Base-by-base conservation (phyloP, 139 green algal species). In the Trebouxia sp. region DNA sequence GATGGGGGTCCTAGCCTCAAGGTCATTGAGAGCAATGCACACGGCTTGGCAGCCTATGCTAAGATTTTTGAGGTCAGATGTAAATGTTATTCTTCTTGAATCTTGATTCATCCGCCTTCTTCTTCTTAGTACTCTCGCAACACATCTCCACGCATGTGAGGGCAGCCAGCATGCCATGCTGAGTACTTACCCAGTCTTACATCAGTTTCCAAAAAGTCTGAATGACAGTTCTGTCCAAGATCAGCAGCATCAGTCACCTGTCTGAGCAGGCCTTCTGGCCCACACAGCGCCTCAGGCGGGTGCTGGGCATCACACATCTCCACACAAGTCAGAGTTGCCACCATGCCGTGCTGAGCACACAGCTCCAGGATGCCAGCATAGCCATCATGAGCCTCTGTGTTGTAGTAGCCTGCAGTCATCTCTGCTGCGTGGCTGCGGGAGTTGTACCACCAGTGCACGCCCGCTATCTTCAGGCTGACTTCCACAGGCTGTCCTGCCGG, bases 251-350 rank as follows among this genome's bases (percentile, higher is more conserved):
- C 12, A 10, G 58, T 26, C 65, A 88, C 83, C 82, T 84, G 83
- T 14, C 89, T 84, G 24, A 97, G 84, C 70, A 99, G 87, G 20
- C 94, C 94, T 82, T 99, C 94, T 0, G 96, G 96, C 3, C 91
- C 88, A 83, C 95, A 98, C 65, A 90, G 79, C 28, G 94, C 94
- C 41, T 94, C 84, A 20, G 82, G 76, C 38, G 95, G 93, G 81
- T 99, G 96, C 92, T 99, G 95, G 24, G 80, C 78, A 74, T 99
- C 96, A 80, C 92, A 92, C 96, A 99, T 99, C 83, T 99, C 96
- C 24, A 98, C 92, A 83, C 96, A 99, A 17, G 96, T 99, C 62
- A 99, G 92, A 6, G 95, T 99, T 32, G 98, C 83, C n/a, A 80
- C 82, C 1, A 87, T 92, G 14, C 87, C 91, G 76, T 97, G 80